Percentiles rank a stretch among this genome's conserved stretches.
Conservation (phyloP, 257 asterid species). For the Cruciata laevipes region DNA sequence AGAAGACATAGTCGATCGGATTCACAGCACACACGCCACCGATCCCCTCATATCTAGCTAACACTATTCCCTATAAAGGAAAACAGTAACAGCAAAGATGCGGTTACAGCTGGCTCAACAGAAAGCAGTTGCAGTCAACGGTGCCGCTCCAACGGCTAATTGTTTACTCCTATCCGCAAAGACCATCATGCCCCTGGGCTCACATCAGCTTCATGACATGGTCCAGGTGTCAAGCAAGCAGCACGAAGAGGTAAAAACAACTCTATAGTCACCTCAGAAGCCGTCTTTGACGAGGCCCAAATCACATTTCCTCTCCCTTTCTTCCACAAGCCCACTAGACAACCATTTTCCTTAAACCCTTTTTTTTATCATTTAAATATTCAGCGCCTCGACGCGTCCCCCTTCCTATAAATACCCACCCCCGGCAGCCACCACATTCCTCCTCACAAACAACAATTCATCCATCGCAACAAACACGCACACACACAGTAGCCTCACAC, state of each 20-base stretch:
- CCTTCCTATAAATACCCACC: neutral
- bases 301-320: slow-evolving; percentile 2
- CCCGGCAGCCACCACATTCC: neutral
- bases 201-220: too few relatives aligned
- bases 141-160: too few relatives aligned
- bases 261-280: slow-evolving; percentile 9
- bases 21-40: too few relatives aligned
- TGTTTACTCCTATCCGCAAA: too few relatives aligned
- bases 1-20: too few relatives aligned
- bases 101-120: too few relatives aligned
- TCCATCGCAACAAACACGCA: neutral
- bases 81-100: too few relatives aligned
- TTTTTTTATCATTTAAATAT: neutral
- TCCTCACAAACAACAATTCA: neutral
- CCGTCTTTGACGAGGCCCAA: slow-evolving; percentile 23
- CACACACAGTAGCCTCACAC: neutral
- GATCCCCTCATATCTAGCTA: too few relatives aligned
- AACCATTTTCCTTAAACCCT: neutral
- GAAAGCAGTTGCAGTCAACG: too few relatives aligned
- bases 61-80: too few relatives aligned
- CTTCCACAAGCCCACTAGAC: neutral
- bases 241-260: slow-evolving; percentile 2
- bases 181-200: too few relatives aligned
- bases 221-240: slow-evolving; percentile 14
- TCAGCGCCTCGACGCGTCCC: neutral